These are phyloP conservation scores for Pharus latifolius DNA, from an alignment of 176 grass and related monocot species.

Conservation along the genomic window DNA sequence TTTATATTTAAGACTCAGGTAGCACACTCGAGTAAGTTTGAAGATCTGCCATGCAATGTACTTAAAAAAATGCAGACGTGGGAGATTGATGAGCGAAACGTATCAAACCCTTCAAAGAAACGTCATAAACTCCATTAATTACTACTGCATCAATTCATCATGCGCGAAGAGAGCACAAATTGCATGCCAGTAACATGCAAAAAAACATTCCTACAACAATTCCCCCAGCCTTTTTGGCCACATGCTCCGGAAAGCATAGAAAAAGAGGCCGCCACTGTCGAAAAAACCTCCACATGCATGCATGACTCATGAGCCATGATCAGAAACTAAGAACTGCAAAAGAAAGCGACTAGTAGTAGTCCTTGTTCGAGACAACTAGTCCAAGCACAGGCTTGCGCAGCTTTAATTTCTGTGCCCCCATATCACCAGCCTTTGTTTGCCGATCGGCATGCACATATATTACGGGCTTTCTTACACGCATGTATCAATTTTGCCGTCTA, in stretches of 20 bases:
- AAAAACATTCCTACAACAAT: background rate
- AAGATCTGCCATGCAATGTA: too few species aligned
- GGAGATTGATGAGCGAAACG: too few species aligned
- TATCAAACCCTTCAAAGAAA: too few species aligned
- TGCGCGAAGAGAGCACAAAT: too few species aligned
- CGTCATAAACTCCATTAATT: too few species aligned
- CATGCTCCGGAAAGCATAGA: constrained; percentile 8
- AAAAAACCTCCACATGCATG: background rate
- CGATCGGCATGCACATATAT: background rate
- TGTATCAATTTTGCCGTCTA: too few species aligned
- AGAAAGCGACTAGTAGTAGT: background rate
- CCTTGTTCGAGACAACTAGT: constrained; percentile 25
- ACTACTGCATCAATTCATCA: too few species aligned
- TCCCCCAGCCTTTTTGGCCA: constrained; percentile 24
- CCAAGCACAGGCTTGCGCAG: constrained; percentile 21
- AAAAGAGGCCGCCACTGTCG: background rate
- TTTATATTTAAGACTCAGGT: too few species aligned
- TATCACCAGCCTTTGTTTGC: background rate
- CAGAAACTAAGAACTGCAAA: constrained; percentile 29
- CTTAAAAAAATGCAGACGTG: too few species aligned
- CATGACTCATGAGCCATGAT: background rate
- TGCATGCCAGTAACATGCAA: too few species aligned
- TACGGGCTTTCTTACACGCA: too few species aligned
- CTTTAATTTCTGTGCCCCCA: constrained; percentile 19
- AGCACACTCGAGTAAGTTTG: too few species aligned